These are phyloP conservation scores for Russula foetens DNA, from an alignment of 768 basidiomycete genomes.

Conservation along the genomic window DNA sequence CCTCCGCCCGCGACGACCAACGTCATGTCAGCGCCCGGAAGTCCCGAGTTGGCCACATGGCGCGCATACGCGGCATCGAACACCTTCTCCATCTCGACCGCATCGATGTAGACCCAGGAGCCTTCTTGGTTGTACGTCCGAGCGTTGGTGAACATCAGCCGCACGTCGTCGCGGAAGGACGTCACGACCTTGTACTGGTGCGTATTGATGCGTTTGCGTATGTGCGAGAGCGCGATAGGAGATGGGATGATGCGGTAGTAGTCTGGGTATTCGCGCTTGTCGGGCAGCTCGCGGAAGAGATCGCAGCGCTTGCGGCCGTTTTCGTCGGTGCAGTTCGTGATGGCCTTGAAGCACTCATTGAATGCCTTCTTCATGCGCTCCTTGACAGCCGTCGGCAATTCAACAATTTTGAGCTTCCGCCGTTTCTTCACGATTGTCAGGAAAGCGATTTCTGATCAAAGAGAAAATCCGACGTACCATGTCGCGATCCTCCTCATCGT, in stretches of 20 bases:
- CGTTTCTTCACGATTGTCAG: constrained; percentile 55
- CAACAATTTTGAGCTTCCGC: constrained; percentile 62
- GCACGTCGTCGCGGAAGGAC: constrained; percentile 71
- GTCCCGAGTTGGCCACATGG: constrained; percentile 54
- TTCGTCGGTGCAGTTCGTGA: constrained; percentile 61
- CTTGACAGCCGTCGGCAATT: constrained; percentile 48
- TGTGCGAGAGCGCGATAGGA: constrained; percentile 82
- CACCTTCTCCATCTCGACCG: constrained; percentile 89
- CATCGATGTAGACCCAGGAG: constrained; percentile 91
- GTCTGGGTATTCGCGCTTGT: constrained; percentile 81
- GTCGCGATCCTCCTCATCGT: constrained; percentile 72
- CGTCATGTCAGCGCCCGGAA: constrained; percentile 60
- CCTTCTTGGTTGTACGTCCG: constrained; percentile 91
- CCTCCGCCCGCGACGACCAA: constrained; percentile 38
- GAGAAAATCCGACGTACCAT: constrained; percentile 37
- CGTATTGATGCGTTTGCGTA: constrained; percentile 66
- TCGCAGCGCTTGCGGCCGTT: constrained; percentile 76
- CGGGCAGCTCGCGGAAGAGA: constrained; percentile 82
- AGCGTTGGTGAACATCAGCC: constrained; percentile 91
- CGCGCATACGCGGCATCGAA: constrained; percentile 67
- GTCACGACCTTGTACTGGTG: constrained; percentile 67
- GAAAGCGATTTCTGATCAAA: neutral
- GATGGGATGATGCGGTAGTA: constrained; percentile 85
- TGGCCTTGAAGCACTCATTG: constrained; percentile 65
- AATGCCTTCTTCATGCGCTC: constrained; percentile 83